Conservation (phyloP, 2,329 filamentous ascomycete genomes). For the Tolypocladium amazonense region DNA sequence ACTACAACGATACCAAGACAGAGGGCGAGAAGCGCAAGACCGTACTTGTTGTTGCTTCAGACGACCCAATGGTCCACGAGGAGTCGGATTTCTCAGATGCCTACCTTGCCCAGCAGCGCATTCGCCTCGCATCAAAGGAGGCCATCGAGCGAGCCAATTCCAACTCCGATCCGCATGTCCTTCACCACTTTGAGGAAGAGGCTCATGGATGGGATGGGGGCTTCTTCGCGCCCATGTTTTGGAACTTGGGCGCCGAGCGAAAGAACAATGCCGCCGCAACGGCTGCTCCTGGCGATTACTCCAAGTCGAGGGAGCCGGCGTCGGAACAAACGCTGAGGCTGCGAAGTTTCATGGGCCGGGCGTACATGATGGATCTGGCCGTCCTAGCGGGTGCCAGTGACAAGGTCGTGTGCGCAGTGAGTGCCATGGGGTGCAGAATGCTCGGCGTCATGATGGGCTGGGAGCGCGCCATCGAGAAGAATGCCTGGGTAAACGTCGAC, state of each 20-base stretch:
- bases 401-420: constrained; percentile 65
- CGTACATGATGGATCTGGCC: constrained; percentile 71
- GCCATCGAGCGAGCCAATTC: constrained; percentile 27
- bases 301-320: constrained; percentile 18
- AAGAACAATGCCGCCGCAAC: constrained; percentile 25
- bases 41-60: constrained; percentile 60
- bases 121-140: constrained; percentile 60
- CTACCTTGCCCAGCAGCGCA: constrained; percentile 61
- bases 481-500: constrained; percentile 71
- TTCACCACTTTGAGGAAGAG: constrained; percentile 62
- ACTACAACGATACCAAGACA: constrained; percentile 31
- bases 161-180: constrained; percentile 33
- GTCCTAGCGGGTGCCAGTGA: constrained; percentile 61
- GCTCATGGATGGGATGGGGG: constrained; percentile 81
- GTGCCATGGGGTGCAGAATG: constrained; percentile 60
- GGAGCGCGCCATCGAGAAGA: constrained; percentile 52
- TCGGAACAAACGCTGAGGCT: constrained; percentile 51
- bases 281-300: constrained; percentile 10
- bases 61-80: constrained; percentile 67
- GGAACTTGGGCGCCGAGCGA: constrained; percentile 53
- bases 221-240: constrained; percentile 75
- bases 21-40: constrained; percentile 25
- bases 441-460: constrained; percentile 82
- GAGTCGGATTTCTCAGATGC: constrained; percentile 49
- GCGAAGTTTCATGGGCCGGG: constrained; percentile 65